These are phyloP conservation scores for Nothophytophthora sp. DNA, from an alignment of 352 stramenopile species.

Conservation along the genomic window DNA sequence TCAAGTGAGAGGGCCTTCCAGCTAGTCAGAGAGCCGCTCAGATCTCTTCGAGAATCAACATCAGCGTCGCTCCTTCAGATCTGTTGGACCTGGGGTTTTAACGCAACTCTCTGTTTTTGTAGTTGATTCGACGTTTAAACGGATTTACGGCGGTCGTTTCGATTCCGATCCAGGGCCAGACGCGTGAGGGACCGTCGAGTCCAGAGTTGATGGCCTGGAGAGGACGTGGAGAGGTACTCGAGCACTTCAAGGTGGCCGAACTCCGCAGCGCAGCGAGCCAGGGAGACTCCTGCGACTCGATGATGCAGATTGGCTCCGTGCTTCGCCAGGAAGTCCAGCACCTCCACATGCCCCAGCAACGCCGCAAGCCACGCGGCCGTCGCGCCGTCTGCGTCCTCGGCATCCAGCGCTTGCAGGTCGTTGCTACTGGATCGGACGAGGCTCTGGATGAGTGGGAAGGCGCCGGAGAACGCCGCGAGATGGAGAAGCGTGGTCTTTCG, in stretches of 20 bases:
- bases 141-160: background rate
- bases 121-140: too few species aligned
- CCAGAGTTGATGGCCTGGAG: constrained; percentile 8
- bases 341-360: constrained; percentile 28
- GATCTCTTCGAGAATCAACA: too few species aligned
- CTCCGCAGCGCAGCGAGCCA: constrained; percentile 27
- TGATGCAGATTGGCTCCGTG: constrained; percentile 32
- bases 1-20: too few species aligned
- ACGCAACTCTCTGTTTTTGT: too few species aligned
- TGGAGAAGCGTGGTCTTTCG: constrained; percentile 38
- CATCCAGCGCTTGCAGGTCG: constrained; percentile 29
- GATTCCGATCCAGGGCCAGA: constrained; percentile 10
- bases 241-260: constrained; percentile 37
- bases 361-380: constrained; percentile 42
- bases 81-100: too few species aligned
- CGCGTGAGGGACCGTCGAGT: constrained; percentile 8
- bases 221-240: constrained; percentile 32
- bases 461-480: constrained; percentile 37
- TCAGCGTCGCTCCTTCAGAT: too few species aligned
- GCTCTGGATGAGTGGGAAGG: constrained; percentile 20
- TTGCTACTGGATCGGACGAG: constrained; percentile 9
- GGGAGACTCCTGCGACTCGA: constrained; percentile 15
- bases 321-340: constrained; percentile 35
- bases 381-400: constrained; percentile 27
- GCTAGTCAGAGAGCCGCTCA: too few species aligned